phyloP scores from a whole-genome alignment of 768 basidiomycete species.

The Tulasnella sp. region DNA sequence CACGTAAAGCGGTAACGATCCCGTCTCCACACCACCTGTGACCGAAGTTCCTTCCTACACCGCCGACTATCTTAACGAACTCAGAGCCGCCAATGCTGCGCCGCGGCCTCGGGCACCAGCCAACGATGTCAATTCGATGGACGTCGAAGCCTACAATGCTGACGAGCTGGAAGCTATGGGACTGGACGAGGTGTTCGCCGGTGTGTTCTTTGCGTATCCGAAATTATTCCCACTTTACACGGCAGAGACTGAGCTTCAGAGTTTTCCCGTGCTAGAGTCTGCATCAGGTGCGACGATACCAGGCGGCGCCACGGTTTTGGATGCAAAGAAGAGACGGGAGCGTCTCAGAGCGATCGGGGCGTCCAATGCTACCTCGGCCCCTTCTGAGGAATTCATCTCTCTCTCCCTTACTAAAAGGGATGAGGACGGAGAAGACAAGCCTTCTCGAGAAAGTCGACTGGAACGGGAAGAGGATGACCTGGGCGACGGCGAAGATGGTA shows the following conservation, averaged over 20 bases:
- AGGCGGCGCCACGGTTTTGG: slow-evolving; percentile 43
- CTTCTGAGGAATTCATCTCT: slow-evolving; percentile 58
- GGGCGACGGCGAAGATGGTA: slow-evolving; percentile 82
- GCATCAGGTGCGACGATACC: neutral
- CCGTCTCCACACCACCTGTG: neutral
- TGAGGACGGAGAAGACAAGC: slow-evolving; percentile 31
- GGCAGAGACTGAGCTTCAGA: neutral
- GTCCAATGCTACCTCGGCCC: slow-evolving; percentile 22
- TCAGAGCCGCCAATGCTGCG: slow-evolving; percentile 56
- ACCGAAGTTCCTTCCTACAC: slow-evolving; percentile 45
- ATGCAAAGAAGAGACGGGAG: slow-evolving; percentile 67
- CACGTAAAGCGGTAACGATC: neutral
- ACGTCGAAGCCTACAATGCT: slow-evolving; percentile 1
- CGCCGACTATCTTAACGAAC: slow-evolving; percentile 57
- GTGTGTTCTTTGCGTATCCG: neutral
- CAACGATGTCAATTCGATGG: neutral
- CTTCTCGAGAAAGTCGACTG: slow-evolving; percentile 75
- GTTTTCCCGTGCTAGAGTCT: neutral
- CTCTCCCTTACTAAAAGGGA: slow-evolving; percentile 54
- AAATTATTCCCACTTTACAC: neutral
- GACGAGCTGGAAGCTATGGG: slow-evolving; percentile 13
- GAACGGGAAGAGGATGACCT: slow-evolving; percentile 79
- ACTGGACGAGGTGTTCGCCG: slow-evolving; percentile 1
- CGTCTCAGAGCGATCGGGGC: slow-evolving; percentile 39
- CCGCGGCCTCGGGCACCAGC: neutral